Evolutionary conservation across 164 flowering plant genomes (phyloP).

Genomic region (Santalum album): DNA sequence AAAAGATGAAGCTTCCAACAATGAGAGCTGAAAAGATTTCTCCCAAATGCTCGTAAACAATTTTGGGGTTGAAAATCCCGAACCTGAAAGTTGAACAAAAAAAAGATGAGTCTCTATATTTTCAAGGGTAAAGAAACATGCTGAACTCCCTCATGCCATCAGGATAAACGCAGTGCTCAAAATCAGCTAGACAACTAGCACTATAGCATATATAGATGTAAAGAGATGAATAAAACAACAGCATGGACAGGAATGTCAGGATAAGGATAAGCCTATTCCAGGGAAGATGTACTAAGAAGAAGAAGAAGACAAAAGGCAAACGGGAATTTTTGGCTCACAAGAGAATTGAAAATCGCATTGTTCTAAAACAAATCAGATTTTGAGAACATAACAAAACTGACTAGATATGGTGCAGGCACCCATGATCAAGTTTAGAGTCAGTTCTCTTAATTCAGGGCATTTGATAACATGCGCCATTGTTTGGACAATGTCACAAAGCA

Average conservation of each 20-base stretch:
- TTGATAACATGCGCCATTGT: no score
- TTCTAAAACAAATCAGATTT: no score
- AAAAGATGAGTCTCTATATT: not conserved
- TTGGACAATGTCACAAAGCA: no score
- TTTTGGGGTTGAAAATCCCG: slow-evolving; percentile 77
- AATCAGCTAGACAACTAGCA: not conserved
- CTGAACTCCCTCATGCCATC: not conserved
- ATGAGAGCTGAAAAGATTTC: slow-evolving; percentile 90
- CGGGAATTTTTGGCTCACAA: no score
- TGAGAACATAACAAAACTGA: not conserved
- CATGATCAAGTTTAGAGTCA: no score
- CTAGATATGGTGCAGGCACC: no score
- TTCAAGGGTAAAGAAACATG: no score
- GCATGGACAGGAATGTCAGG: not conserved
- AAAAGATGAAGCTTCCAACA: slow-evolving; percentile 87
- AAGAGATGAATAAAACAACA: not conserved
- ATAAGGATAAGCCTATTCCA: not conserved
- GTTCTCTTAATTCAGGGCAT: no score
- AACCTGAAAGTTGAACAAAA: slow-evolving; percentile 48
- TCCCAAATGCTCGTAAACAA: slow-evolving; percentile 94
- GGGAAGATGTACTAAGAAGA: no score
- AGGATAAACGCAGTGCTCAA: no score
- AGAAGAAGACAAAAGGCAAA: no score
- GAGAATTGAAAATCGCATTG: no score
- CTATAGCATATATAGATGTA: not conserved